These are phyloP conservation scores for Trametes cinnabarina DNA, from an alignment of 768 basidiomycete genomes.

Conservation along the genomic window DNA sequence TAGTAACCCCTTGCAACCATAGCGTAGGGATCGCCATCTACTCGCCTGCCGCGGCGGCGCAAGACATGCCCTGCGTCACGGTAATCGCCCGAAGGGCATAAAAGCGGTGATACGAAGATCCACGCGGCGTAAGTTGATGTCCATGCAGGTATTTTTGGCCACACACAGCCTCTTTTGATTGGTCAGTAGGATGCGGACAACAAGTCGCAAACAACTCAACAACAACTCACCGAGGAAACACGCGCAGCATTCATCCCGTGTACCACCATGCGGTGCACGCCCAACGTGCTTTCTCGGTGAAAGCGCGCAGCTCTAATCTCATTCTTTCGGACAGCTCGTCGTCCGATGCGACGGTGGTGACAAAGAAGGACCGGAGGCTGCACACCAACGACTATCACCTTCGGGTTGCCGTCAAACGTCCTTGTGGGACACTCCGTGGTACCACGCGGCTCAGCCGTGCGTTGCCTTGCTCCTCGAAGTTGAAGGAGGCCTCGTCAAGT, in stretches of 20 bases:
- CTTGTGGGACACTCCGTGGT: not conserved
- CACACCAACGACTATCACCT: not conserved
- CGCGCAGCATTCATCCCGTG: not conserved
- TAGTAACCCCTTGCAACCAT: no score
- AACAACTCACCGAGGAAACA: not conserved
- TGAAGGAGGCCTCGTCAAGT: no score
- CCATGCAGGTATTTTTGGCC: not conserved
- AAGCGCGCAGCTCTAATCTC: not conserved
- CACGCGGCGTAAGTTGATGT: not conserved
- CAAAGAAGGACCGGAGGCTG: not conserved
- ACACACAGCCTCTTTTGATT: not conserved
- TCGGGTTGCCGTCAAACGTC: not conserved
- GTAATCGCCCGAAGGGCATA: not conserved
- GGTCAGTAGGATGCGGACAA: not conserved
- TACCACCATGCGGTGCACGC: not conserved
- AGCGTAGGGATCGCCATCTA: not conserved
- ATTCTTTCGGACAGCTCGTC: not conserved
- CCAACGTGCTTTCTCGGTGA: not conserved
- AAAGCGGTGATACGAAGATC: not conserved
- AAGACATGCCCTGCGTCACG: not conserved
- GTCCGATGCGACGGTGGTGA: not conserved
- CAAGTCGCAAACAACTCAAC: not conserved
- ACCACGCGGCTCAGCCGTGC: not conserved
- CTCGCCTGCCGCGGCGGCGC: not conserved
- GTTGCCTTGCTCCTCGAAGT: not conserved